Evolutionary conservation across 495 filamentous ascomycete genomes (phyloP), one percentile per base, ranked within the genome.

Genomic region (Xylaria castorea): DNA sequence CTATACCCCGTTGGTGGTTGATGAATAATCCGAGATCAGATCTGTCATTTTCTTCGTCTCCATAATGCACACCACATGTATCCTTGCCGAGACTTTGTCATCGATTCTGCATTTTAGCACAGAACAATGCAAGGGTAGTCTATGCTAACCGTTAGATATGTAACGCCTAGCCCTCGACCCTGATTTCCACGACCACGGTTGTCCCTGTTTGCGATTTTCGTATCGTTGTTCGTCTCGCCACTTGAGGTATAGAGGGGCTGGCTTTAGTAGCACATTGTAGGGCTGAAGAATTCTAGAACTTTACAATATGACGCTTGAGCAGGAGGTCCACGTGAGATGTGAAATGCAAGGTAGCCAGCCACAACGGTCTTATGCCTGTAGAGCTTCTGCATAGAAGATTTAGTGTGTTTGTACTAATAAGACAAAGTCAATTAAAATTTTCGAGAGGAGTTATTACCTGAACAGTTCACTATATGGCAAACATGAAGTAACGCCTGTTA

Each of bases 221-320:
- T 12, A 61, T 38, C 61, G 11, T 7, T 64, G 12, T 3, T 36
- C 12, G n/a, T 22, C 20, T 63, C 4, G n/a, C 20, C 8, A 14
- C 20, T 25, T 42, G n/a, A 3, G 11, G 8, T 42, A 5, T 36
- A 18, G n/a, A 48, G 44, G 16, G 44, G 12, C 36, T 7, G 38
- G 0, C 7, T 34, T 38, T 51, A 42, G 67, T 70, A 36, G 25
- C 55, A 60, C 44, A 32, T 50, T 64, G 42, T 55, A 64, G n/a
- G 68, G 68, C 68, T 71, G 68, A 44, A 27, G 20, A 7, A 27
- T 69, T 30, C 7, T 22, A 40, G 27, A 38, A 57, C 42, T 36
- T 50, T 50, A 44, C 42, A 16, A 42, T 14, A 27, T 58, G 38
- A 1, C 16, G 34, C 34, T 57, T 51, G 18, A 16, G 2, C n/a